phyloP scores from a whole-genome alignment of 129 eudicot genomes.

The Oenanthe sinensis region DNA sequence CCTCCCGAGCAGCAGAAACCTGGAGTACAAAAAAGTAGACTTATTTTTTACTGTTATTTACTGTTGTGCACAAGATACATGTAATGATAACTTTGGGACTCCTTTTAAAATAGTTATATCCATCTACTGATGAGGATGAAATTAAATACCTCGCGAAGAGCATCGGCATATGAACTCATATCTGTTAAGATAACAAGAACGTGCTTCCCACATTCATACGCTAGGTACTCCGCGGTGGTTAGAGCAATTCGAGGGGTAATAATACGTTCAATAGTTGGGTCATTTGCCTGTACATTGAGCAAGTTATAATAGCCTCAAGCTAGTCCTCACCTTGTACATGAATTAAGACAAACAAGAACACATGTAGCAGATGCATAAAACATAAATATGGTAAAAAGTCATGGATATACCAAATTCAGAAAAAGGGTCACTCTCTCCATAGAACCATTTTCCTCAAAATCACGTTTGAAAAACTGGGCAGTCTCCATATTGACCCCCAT shows the following conservation, averaged over 20 bases:
- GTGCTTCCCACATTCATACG: slow-evolving; percentile 99
- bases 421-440: slow-evolving; percentile 99
- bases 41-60: background rate
- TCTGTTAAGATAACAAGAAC: slow-evolving; percentile 97
- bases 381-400: background rate
- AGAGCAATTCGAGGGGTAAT: slow-evolving; percentile 98
- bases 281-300: slow-evolving; percentile 67
- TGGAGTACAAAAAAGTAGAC: slow-evolving; percentile 9
- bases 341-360: background rate
- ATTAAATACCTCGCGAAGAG: slow-evolving; percentile 92
- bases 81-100: background rate
- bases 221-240: slow-evolving; percentile 94
- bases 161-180: slow-evolving; percentile 99
- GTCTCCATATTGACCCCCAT: slow-evolving; percentile 99
- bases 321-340: background rate
- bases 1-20: slow-evolving; percentile 99
- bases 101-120: background rate
- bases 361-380: background rate
- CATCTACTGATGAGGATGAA: background rate
- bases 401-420: slow-evolving; percentile 60
- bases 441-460: slow-evolving; percentile 98
- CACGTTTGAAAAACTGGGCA: slow-evolving; percentile 97
- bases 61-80: background rate
- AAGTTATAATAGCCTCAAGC: background rate
- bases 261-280: slow-evolving; percentile 96